Evolutionary conservation across 2,329 filamentous ascomycete genomes (phyloP).

Genomic region (Hypomyces perniciosus): DNA sequence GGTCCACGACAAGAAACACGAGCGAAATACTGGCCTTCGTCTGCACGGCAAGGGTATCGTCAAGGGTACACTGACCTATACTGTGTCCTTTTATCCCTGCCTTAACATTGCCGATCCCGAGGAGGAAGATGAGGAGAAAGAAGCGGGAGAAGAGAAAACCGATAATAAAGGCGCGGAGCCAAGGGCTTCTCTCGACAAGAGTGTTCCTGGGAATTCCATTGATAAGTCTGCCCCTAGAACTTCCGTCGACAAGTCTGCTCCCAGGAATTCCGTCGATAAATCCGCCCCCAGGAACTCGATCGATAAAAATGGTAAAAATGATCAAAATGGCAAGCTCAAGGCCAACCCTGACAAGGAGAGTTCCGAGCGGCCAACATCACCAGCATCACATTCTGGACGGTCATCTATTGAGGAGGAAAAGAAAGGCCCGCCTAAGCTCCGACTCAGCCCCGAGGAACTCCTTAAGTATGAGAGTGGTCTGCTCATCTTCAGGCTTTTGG

Average conservation of each 20-base stretch:
- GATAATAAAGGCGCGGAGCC: constrained; percentile 7
- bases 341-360: constrained; percentile 28
- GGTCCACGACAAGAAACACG: constrained; percentile 68
- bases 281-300: background rate
- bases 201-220: constrained; percentile 5
- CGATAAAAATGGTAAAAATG: background rate
- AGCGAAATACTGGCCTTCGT: constrained; percentile 61
- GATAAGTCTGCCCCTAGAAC: constrained; percentile 4
- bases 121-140: constrained; percentile 61
- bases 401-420: constrained; percentile 37
- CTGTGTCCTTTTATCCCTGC: constrained; percentile 82
- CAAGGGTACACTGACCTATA: constrained; percentile 80
- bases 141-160: constrained; percentile 27
- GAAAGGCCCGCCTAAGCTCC: constrained; percentile 66
- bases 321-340: constrained; percentile 16
- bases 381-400: constrained; percentile 31
- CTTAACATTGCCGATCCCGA: constrained; percentile 85
- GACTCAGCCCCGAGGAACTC: constrained; percentile 72
- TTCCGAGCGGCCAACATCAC: constrained; percentile 21
- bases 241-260: constrained; percentile 2
- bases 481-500: constrained; percentile 88
- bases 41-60: constrained; percentile 65
- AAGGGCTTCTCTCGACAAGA: constrained; percentile 9
- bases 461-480: constrained; percentile 83
- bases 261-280: constrained; percentile 3